Conservation (phyloP, 1,284 basidiomycete genomes). For the Moesziomyces parantarcticus region DNA sequence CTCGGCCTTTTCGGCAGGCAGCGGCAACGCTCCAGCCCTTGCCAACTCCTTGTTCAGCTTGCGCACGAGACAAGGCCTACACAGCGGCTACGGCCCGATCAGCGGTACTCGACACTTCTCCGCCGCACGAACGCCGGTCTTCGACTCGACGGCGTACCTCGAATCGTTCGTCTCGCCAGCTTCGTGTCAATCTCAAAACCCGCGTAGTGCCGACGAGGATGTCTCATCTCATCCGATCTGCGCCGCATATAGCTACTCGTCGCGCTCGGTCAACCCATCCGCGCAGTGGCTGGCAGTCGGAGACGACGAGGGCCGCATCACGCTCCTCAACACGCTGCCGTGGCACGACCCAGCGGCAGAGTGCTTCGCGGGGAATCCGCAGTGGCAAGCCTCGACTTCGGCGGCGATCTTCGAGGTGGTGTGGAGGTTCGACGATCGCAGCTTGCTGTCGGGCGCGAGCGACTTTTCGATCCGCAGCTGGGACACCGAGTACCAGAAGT, state of each 20-base stretch:
- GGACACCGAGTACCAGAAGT: constrained; percentile 57
- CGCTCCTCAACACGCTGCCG: constrained; percentile 56
- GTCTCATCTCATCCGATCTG: constrained; percentile 50
- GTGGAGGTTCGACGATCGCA: constrained; percentile 61
- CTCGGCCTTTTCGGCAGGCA: constrained; percentile 11
- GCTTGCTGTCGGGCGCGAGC: constrained; percentile 55
- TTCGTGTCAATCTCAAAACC: constrained; percentile 16
- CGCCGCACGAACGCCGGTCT: constrained; percentile 2
- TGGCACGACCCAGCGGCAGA: constrained; percentile 29
- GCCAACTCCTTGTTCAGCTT: constrained; percentile 9
- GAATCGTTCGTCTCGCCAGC: constrained; percentile 45
- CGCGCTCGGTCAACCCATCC: constrained; percentile 38
- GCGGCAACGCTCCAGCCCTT: constrained; percentile 1
- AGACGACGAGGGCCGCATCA: constrained; percentile 63
- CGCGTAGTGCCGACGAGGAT: constrained; percentile 17
- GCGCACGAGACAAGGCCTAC: constrained; percentile 13
- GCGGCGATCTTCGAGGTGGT: constrained; percentile 58
- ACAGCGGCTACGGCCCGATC: constrained; percentile 4
- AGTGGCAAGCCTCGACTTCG: constrained; percentile 32
- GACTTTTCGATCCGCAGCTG: constrained; percentile 61
- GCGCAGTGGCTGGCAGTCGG: constrained; percentile 64
- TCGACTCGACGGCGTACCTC: constrained; percentile 32
- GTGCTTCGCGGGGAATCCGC: constrained; percentile 8
- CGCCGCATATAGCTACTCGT: constrained; percentile 55
- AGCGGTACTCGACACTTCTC: neutral